These are phyloP conservation scores for Hypsizygus marmoreus DNA, from an alignment of 768 basidiomycete genomes.

Conservation along the genomic window DNA sequence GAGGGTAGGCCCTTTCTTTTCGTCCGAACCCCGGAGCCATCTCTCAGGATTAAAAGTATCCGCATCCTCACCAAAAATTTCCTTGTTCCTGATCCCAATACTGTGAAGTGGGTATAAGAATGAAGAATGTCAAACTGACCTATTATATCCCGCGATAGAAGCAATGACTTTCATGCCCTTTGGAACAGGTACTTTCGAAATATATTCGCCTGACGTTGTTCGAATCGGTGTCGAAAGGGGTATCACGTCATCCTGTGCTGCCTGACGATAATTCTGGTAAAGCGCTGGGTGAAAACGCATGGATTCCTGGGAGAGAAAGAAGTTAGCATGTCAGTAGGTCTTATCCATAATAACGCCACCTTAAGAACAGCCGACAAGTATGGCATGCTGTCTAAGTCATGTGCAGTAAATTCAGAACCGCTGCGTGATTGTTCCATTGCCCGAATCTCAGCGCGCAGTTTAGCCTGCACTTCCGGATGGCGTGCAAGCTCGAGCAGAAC, in stretches of 20 bases:
- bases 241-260: conserved; percentile 54
- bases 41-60: conserved; percentile 55
- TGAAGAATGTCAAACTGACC: conserved; percentile 31
- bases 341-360: conserved; percentile 20
- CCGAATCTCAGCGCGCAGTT: conserved; percentile 63
- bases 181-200: conserved; percentile 47
- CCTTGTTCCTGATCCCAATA: conserved; percentile 36
- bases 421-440: conserved; percentile 37
- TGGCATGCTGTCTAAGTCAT: conserved; percentile 53
- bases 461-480: conserved; percentile 56
- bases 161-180: conserved; percentile 52
- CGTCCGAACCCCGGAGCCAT: conserved; percentile 44
- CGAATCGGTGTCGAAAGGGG: conserved; percentile 58
- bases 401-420: conserved; percentile 41
- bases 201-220: conserved; percentile 43
- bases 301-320: conserved; percentile 39
- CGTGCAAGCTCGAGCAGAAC: conserved; percentile 62
- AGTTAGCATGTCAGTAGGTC: neutral
- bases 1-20: conserved; percentile 40
- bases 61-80: conserved; percentile 60
- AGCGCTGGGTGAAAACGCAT: conserved; percentile 56
- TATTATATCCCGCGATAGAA: conserved; percentile 58
- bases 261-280: conserved; percentile 53
- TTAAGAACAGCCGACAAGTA: conserved; percentile 52
- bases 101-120: neutral